A percentile compares a stretch with the other conserved stretches of the same genome.
Evolutionary conservation across 805 yeast species (phyloP).

Genomic region (Blastobotrys terrestris): DNA sequence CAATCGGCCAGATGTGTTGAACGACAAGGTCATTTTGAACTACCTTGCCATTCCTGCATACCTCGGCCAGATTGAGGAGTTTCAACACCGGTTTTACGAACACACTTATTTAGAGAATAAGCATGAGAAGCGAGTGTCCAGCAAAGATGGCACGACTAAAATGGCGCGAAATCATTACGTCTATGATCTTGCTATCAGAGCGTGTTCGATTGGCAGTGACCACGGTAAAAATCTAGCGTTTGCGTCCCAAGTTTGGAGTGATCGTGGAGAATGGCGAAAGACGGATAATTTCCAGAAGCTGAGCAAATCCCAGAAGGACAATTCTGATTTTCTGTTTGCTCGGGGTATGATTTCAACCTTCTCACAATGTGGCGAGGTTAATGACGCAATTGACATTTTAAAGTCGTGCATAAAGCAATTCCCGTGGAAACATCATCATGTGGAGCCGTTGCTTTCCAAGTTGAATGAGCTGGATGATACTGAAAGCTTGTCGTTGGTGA

Average conservation of each 20-base stretch:
- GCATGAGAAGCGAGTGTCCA: conserved; percentile 15
- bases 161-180: conserved; percentile 41
- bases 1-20: conserved; percentile 39
- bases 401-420: conserved; percentile 62
- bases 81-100: conserved; percentile 32
- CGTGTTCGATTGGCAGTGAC: conserved; percentile 40
- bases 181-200: conserved; percentile 58
- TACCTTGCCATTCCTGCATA: conserved; percentile 44
- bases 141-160: conserved; percentile 20
- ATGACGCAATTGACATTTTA: conserved; percentile 67
- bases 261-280: conserved; percentile 68
- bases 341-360: conserved; percentile 58
- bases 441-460: conserved; percentile 3
- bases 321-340: conserved; percentile 64
- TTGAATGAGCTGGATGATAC: neutral
- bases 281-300: conserved; percentile 44
- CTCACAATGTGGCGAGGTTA: conserved; percentile 46
- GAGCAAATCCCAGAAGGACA: conserved; percentile 34
- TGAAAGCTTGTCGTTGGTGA: neutral
- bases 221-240: conserved; percentile 47
- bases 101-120: conserved; percentile 31
- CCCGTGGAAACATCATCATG: conserved; percentile 49
- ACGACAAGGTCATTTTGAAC: conserved; percentile 40
- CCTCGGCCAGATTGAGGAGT: conserved; percentile 34
- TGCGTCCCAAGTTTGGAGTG: conserved; percentile 67